phyloP scores from a whole-genome alignment of 192 early-diverging fungal genomes.

The Coemansia aciculifera region DNA sequence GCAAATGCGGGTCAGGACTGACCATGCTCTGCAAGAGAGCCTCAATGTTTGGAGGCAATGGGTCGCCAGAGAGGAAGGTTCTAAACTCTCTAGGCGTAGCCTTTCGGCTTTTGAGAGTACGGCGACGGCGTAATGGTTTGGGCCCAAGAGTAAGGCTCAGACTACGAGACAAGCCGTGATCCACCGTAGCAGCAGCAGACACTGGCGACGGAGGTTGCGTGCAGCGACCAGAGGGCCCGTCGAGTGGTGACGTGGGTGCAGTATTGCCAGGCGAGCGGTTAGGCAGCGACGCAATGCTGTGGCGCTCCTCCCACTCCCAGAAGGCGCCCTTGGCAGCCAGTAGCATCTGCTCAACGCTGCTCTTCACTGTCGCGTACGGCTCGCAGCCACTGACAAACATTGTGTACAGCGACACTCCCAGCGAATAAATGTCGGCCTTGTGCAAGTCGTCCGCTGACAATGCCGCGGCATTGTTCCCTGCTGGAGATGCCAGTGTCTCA shows the following conservation, averaged over 20 bases:
- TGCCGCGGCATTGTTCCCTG: slow-evolving; percentile 2
- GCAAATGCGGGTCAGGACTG: slow-evolving; percentile 34
- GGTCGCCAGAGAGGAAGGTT: slow-evolving; percentile 46
- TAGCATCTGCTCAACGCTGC: slow-evolving; percentile 63
- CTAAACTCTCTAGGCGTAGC: slow-evolving; percentile 39
- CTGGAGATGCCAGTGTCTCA: slow-evolving; percentile 48
- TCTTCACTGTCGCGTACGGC: slow-evolving; percentile 60
- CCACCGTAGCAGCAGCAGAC: not conserved
- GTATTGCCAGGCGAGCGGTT: slow-evolving; percentile 3
- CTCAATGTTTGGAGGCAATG: slow-evolving; percentile 39
- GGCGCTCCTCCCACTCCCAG: slow-evolving; percentile 61
- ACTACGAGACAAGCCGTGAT: slow-evolving; percentile 24
- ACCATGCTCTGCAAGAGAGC: slow-evolving; percentile 42
- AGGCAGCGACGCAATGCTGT: slow-evolving; percentile 33
- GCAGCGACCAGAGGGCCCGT: slow-evolving; percentile 13
- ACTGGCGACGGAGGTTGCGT: slow-evolving; percentile 31
- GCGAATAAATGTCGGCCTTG: slow-evolving; percentile 58
- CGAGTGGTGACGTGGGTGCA: slow-evolving; percentile 13
- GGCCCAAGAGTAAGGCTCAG: slow-evolving; percentile 18
- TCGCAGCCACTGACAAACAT: slow-evolving; percentile 60
- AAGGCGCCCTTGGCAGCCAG: slow-evolving; percentile 63
- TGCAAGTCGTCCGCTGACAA: slow-evolving; percentile 26
- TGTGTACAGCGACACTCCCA: slow-evolving; percentile 61
- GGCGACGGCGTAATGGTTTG: slow-evolving; percentile 32
- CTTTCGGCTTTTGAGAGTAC: slow-evolving; percentile 41